Evolutionary conservation across 345 rosid genomes (phyloP), one percentile per base, ranked within the genome.

Genomic region (Arabis alpina): DNA sequence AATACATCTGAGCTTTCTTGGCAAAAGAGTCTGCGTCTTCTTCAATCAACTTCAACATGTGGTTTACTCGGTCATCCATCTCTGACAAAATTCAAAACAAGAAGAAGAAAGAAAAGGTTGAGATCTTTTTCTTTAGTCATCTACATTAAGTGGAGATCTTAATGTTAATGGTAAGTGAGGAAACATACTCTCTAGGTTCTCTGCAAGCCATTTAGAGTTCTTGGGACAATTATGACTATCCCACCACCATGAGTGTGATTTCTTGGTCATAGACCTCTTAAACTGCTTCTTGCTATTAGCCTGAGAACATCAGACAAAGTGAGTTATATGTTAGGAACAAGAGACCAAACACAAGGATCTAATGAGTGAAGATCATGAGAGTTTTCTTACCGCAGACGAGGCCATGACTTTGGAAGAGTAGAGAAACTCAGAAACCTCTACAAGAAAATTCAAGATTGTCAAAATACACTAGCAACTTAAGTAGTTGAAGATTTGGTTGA

Each of bases 1-100:
- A 87, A 80, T 89, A 89, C 90, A 88, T 85, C 69, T 87, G 96
- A 40, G 91, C 99, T 81, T 90, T 91, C 79, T 89, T 89, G 0
- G 93, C 96, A 74, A 91, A 88, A 4, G 96, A 88, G 68, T 88
- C 99, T 44, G 81, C 99, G 52, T 94, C 98, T 75, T 88, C 93
- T 77, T 91, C 96, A 15, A 91, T 84, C 57, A 91, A 84, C 63
- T 87, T 89, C 73, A 89, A 47, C 93, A 94, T 89, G 72, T 79
- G 83, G 54, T 85, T 91, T 47, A 89, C 87, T 6, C 81, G 79
- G 44, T 83, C 87, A 79, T 94, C 99, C 96, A 94, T 94, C 74
- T 87, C 99, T 94, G 76, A 30, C 51, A 70, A 40, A 43, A 37
- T 8, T 5, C 64, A 56, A 63, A 64, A 15, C 52, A 62, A 41